These are phyloP conservation scores for Globisporangium acanthophoron DNA, from an alignment of 352 stramenopile species.

Conservation along the genomic window DNA sequence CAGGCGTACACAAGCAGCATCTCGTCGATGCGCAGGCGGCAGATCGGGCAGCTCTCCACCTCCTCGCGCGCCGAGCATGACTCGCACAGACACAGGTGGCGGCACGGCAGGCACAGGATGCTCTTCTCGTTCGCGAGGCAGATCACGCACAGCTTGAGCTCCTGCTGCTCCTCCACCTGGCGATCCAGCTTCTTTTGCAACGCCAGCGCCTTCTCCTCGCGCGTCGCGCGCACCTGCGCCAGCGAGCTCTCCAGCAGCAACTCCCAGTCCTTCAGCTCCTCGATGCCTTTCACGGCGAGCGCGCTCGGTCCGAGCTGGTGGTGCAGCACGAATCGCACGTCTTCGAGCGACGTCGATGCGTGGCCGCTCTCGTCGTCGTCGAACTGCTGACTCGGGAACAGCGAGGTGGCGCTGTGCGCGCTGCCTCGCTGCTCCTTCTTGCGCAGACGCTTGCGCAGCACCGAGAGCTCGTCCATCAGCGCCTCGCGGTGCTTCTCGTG, in stretches of 20 bases:
- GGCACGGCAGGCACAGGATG: conserved; percentile 78
- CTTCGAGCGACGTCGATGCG: conserved; percentile 15
- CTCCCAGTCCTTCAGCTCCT: conserved; percentile 72
- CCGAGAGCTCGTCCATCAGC: conserved; percentile 51
- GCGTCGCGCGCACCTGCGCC: conserved; percentile 41
- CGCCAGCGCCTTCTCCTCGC: conserved; percentile 72
- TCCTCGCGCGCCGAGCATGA: conserved; percentile 63
- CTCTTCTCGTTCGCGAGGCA: conserved; percentile 79
- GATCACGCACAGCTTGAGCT: conserved; percentile 85
- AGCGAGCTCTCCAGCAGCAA: conserved; percentile 60
- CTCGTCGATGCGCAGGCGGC: conserved; percentile 74
- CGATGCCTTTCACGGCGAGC: conserved; percentile 26
- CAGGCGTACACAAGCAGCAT: conserved; percentile 82
- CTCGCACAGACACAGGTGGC: conserved; percentile 78
- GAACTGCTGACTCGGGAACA: too few species aligned
- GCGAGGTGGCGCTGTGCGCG: not conserved
- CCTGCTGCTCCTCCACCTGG: conserved; percentile 70
- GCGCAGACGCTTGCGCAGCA: conserved; percentile 37
- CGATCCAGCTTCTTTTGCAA: conserved; percentile 72
- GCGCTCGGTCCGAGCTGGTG: conserved; percentile 16
- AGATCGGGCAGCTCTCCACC: conserved; percentile 80
- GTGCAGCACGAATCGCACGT: conserved; percentile 21
- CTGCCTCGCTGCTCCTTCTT: conserved; percentile 16
- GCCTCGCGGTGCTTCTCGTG: conserved; percentile 65
- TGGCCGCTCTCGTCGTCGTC: not conserved